Conservation (phyloP, 306 rosid species). For the Glycine soja region DNA sequence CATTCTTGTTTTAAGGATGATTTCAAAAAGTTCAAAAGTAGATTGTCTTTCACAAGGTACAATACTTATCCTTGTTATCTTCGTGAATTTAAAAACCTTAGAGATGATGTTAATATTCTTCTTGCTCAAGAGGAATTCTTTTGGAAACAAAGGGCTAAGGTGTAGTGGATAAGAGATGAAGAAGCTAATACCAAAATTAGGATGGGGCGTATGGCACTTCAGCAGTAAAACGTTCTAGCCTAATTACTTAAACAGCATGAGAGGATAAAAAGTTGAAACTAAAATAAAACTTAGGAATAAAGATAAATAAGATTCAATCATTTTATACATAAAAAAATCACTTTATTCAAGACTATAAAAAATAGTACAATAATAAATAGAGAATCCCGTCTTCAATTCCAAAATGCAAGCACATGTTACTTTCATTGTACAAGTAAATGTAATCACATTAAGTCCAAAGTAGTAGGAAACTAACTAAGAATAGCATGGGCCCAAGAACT, state of each 20-base stretch:
- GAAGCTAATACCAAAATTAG: too few species aligned
- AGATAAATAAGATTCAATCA: background rate
- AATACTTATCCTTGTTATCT: too few species aligned
- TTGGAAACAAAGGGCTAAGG: too few species aligned
- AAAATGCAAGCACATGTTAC: background rate
- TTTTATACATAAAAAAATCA: background rate
- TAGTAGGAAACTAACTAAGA: background rate
- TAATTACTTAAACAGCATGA: background rate
- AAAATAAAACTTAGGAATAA: background rate
- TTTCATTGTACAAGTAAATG: background rate
- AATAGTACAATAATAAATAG: too few species aligned
- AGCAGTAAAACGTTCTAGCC: slow-evolving; percentile 15
- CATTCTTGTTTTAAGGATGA: too few species aligned
- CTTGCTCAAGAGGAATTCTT: too few species aligned
- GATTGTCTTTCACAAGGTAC: too few species aligned
- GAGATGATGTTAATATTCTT: too few species aligned
- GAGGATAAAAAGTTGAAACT: background rate
- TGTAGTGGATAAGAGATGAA: too few species aligned
- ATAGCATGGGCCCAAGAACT: background rate
- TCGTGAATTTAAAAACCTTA: too few species aligned
- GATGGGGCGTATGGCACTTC: background rate
- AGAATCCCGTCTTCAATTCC: background rate
- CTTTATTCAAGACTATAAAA: too few species aligned
- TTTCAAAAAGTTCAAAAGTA: too few species aligned
- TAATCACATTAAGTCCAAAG: background rate